Conservation (phyloP, 352 stramenopile genomes). For the Phytopythium aichiense region DNA sequence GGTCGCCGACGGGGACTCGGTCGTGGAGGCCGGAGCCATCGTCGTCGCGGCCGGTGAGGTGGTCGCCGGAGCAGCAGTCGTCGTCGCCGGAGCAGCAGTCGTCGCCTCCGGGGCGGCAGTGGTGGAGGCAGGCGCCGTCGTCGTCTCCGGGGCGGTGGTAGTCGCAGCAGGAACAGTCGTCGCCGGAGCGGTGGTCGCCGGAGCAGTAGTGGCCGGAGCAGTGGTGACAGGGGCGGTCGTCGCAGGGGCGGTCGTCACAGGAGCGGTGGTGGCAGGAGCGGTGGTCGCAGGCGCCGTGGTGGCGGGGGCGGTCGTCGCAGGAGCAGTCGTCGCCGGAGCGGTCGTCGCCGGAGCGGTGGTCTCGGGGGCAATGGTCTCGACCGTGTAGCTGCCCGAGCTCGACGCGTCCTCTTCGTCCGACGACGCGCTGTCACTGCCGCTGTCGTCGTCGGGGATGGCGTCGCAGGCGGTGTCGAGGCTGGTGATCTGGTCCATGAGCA, state of each 20-base stretch:
- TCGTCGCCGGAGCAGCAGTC: conserved; percentile 1
- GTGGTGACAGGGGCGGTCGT: conserved; percentile 3
- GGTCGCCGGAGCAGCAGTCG: conserved; percentile 5
- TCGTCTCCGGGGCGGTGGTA: conserved; percentile 6
- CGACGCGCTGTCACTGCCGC: conserved; percentile 1
- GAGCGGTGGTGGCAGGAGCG: background rate
- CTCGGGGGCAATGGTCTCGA: background rate
- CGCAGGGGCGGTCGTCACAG: background rate
- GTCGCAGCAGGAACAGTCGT: conserved; percentile 1
- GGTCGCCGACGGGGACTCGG: conserved; percentile 3
- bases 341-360: conserved; percentile 5
- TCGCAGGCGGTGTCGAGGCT: conserved; percentile 38
- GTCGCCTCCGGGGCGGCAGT: conserved; percentile 5
- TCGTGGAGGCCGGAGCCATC: conserved; percentile 5
- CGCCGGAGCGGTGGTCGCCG: conserved; percentile 1
- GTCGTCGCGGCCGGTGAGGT: background rate
- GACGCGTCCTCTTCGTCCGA: conserved; percentile 1
- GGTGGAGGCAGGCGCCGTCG: conserved; percentile 4
- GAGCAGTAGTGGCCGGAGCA: background rate
- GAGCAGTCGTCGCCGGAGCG: conserved; percentile 5
- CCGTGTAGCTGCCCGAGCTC: background rate
- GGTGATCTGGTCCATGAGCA: conserved; percentile 43
- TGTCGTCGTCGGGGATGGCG: conserved; percentile 14
- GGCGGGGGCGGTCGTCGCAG: conserved; percentile 6
- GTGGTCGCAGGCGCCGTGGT: conserved; percentile 8